These are phyloP conservation scores for Penicillium sp. DNA, from an alignment of 2,329 filamentous ascomycete species.

Conservation along the genomic window DNA sequence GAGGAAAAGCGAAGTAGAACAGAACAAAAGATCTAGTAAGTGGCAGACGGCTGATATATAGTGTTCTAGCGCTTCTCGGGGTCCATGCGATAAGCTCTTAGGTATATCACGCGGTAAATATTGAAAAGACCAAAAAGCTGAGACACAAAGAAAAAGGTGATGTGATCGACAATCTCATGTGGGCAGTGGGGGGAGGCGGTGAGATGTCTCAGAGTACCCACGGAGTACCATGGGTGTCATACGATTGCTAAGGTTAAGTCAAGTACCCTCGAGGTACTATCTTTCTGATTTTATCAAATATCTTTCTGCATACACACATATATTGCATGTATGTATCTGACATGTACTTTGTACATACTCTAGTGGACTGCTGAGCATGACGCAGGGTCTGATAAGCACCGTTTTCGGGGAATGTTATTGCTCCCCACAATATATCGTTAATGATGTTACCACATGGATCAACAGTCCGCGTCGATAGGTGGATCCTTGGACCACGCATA, in stretches of 20 bases:
- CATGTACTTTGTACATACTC: too few species aligned
- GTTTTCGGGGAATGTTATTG: slow-evolving; percentile 7
- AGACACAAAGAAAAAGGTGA: slow-evolving; percentile 1
- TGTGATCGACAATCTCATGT: slow-evolving; percentile 11
- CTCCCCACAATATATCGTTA: neutral
- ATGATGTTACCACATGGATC: too few species aligned
- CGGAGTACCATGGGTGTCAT: neutral
- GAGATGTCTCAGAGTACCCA: neutral
- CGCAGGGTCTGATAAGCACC: slow-evolving; percentile 4
- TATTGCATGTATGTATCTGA: neutral
- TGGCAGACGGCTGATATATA: slow-evolving; percentile 1
- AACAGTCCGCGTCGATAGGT: slow-evolving; percentile 1
- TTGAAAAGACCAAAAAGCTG: neutral
- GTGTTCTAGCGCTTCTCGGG: neutral
- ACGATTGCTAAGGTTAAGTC: neutral
- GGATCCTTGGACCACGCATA: slow-evolving; percentile 1
- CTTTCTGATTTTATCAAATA: slow-evolving; percentile 1
- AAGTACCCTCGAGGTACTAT: slow-evolving; percentile 3
- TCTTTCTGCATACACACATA: neutral
- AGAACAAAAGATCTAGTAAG: neutral
- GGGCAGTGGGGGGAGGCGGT: slow-evolving; percentile 10
- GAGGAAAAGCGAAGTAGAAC: neutral
- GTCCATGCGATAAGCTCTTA: neutral
- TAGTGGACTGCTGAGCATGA: neutral
- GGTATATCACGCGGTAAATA: slow-evolving; percentile 3